Evolutionary conservation across 2,329 filamentous ascomycete genomes (phyloP).

Genomic region (Penicillium occitanis): DNA sequence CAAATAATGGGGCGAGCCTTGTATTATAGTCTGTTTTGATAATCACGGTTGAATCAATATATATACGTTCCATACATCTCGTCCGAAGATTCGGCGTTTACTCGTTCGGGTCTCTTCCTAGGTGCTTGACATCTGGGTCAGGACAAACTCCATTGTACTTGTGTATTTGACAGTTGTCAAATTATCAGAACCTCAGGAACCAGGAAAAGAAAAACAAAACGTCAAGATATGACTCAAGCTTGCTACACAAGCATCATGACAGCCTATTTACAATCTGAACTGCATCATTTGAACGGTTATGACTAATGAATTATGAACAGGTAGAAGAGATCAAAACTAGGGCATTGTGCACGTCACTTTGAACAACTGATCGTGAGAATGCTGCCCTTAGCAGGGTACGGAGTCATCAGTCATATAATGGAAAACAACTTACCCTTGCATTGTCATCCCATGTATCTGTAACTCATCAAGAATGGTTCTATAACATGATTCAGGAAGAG

Average conservation of each 20-base stretch:
- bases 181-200: background rate
- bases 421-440: background rate
- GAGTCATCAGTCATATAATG: background rate
- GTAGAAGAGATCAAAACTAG: background rate
- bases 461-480: background rate
- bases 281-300: background rate
- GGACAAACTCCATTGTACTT: background rate
- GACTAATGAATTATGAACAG: background rate
- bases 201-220: background rate
- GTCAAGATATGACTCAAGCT: background rate
- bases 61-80: background rate
- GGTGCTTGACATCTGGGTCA: background rate
- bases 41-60: conserved; percentile 1
- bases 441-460: background rate
- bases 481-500: background rate
- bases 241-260: background rate
- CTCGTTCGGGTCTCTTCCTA: background rate
- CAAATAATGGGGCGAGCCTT: background rate
- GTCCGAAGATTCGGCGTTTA: background rate
- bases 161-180: background rate
- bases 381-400: background rate
- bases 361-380: background rate
- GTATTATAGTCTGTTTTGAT: conserved; percentile 11
- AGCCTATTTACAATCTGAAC: background rate
- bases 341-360: background rate